Base-by-base conservation (phyloP, 768 basidiomycete genomes). In the Nevesoporus exiguus region DNA sequence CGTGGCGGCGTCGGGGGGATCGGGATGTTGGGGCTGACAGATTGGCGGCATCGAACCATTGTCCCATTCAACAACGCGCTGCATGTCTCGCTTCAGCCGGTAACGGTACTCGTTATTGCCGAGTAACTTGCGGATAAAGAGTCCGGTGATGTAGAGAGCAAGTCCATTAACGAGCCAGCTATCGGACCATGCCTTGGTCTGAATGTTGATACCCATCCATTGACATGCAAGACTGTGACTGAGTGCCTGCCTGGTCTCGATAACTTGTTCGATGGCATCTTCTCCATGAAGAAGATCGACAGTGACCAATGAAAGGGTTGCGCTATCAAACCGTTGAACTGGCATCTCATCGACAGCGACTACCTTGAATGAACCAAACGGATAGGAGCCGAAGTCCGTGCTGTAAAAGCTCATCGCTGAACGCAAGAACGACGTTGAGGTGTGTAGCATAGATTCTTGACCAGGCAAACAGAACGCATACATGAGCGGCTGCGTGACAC, bases 81-180 rank as follows among this genome's bases (percentile, higher is more conserved):
- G 86, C 84, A 98, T 96, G 67, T 99, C 97, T 69, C 93, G 93
- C 76, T 95, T 95, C 64, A 99, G 72, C 52, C 92, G 80, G 71
- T 93, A 98, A 6, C 97, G 83, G 65, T 96, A 98, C 68, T 99
- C 97, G 75, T 98, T 99, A 71, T 88, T 97, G 36, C 97, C 97
- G 52, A 98, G 77, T 14, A 94, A 75, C 71, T 88, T 90, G 54
- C 86, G 83, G 62, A 95, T 74, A 74, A 91, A 98, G 39, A 94
- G 79, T 10, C 88, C 88, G 6, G 90, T 88, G 66, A 98, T 88
- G 66, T 98, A 94, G 15, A 94, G 77, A 9, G 92, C 88, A 43
- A 99, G 76, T 1, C 95, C 97, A 63, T 96, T 93, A 53, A 95
- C 86, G n/a, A 99, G 83, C 97, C 97, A 99, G 24, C 86, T 82